Conservation (phyloP, 169 alveolate genomes). For the Cryptosporidium tyzzeri region DNA sequence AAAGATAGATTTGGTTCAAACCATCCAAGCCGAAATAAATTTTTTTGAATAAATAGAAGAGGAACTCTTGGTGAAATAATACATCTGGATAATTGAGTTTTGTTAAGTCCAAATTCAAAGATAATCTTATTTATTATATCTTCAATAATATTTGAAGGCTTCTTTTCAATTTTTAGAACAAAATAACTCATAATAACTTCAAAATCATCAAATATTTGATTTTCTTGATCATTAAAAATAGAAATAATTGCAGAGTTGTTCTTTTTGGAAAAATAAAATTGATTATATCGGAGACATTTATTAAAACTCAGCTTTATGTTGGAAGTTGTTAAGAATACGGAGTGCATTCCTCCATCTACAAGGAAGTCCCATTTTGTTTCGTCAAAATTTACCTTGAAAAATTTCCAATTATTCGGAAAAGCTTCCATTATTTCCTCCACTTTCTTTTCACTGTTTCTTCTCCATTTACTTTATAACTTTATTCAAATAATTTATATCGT, state of each 20-base stretch:
- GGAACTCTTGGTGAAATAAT: conserved; percentile 15
- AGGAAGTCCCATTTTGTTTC: conserved; percentile 34
- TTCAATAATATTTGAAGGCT: neutral
- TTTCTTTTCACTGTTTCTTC: neutral
- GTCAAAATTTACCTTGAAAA: conserved; percentile 2
- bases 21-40: conserved; percentile 14
- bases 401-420: conserved; percentile 24
- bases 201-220: neutral
- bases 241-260: neutral
- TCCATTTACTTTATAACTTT: neutral
- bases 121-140: neutral
- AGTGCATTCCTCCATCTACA: conserved; percentile 54
- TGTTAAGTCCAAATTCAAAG: conserved; percentile 11
- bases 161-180: conserved; percentile 2
- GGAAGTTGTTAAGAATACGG: conserved; percentile 35
- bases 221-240: neutral
- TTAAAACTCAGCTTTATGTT: conserved; percentile 3
- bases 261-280: neutral
- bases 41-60: neutral
- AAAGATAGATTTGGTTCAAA: conserved; percentile 12
- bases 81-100: neutral
- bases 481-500: neutral
- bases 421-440: neutral
- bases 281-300: neutral
- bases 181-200: conserved; percentile 2